These are phyloP conservation scores for Thecaphora thlaspeos DNA, from an alignment of 1,284 basidiomycete species.

Conservation along the genomic window DNA sequence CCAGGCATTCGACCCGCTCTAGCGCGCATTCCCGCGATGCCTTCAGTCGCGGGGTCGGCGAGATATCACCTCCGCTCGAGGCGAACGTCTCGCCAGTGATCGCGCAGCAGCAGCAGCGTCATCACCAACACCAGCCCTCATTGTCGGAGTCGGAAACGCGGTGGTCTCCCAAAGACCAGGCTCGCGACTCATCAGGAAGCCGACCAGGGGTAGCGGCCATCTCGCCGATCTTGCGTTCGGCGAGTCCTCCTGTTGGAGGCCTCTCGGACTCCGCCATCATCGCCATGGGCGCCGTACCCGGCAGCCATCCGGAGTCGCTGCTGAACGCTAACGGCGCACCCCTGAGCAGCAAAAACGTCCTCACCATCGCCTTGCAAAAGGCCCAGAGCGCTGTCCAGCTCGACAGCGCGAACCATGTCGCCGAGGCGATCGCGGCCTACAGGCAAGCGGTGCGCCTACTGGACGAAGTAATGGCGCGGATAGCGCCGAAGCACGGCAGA, in stretches of 20 bases:
- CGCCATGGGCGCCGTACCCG: conserved; percentile 35
- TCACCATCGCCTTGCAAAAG: conserved; percentile 59
- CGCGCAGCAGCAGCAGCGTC: background rate
- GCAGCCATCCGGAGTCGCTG: conserved; percentile 20
- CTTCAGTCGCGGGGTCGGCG: no score
- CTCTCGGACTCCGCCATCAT: conserved; percentile 39
- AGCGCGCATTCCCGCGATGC: background rate
- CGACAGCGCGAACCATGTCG: conserved; percentile 58
- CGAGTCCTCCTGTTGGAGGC: conserved; percentile 13
- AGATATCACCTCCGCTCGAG: background rate
- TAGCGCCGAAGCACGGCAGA: conserved; percentile 49
- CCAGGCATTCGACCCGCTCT: conserved; percentile 5
- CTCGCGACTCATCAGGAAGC: no score
- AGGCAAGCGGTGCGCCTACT: conserved; percentile 57
- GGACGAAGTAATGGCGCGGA: conserved; percentile 59
- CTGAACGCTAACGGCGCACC: conserved; percentile 41
- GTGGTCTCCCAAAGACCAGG: no score
- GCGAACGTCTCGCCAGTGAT: background rate
- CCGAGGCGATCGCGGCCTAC: conserved; percentile 59
- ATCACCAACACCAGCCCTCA: background rate
- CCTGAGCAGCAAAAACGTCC: conserved; percentile 55
- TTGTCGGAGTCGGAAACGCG: background rate
- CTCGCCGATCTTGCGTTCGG: conserved; percentile 7
- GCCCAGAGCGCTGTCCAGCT: conserved; percentile 59
- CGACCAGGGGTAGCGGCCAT: background rate